phyloP scores from a whole-genome alignment of 2,329 filamentous ascomycete genomes.

The Diaporthe velutina region DNA sequence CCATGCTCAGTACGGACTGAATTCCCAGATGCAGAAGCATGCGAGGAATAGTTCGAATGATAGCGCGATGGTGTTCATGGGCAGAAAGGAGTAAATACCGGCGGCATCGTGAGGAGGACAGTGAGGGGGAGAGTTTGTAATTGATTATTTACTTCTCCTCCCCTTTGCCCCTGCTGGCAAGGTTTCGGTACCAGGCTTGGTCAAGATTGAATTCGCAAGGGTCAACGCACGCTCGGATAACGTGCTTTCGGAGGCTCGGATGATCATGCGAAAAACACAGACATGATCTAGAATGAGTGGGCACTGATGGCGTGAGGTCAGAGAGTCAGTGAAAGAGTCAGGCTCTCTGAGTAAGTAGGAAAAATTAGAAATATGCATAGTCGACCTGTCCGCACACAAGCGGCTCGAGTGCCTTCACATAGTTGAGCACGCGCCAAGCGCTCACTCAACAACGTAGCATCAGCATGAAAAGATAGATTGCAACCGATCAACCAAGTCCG shows the following conservation, averaged over 20 bases:
- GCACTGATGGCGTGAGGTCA: background rate
- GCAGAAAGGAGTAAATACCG: slow-evolving; percentile 6
- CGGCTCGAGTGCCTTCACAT: background rate
- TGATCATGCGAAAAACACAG: background rate
- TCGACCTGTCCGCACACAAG: background rate
- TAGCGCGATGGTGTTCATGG: background rate
- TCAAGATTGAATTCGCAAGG: background rate
- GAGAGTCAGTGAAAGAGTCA: background rate
- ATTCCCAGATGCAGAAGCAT: background rate
- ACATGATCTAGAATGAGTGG: background rate
- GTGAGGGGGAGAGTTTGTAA: background rate
- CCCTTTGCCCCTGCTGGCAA: background rate
- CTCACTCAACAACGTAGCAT: background rate
- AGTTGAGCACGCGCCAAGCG: background rate
- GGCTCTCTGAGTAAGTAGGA: background rate
- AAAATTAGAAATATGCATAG: background rate
- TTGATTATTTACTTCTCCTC: background rate
- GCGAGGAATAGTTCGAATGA: background rate
- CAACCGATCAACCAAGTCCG: background rate
- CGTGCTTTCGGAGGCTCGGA: background rate
- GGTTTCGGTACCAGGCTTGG: background rate
- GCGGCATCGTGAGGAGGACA: background rate
- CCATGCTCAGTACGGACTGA: background rate
- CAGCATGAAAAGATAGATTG: background rate
- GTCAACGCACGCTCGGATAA: background rate